These are phyloP conservation scores for Paraphoma chrysanthemicola DNA, from an alignment of 2,329 filamentous ascomycete genomes.

Conservation along the genomic window DNA sequence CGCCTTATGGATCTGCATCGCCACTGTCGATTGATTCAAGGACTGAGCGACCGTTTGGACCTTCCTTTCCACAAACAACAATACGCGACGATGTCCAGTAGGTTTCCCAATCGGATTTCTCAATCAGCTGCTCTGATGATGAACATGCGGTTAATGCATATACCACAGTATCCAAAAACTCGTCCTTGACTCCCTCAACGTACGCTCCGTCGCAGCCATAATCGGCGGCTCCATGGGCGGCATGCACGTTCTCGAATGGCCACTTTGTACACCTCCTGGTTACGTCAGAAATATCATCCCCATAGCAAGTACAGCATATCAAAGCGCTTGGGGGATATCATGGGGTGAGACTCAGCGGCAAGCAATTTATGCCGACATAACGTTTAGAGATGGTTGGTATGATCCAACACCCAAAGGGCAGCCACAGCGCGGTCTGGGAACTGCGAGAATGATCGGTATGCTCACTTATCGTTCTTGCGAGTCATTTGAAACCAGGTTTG, in stretches of 20 bases:
- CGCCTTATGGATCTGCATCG: constrained; percentile 63
- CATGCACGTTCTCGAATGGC: constrained; percentile 64
- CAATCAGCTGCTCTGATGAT: too few relatives aligned
- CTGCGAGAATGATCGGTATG: constrained; percentile 51
- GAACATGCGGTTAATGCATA: neutral
- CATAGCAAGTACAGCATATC: constrained; percentile 63
- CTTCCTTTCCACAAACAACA: constrained; percentile 19
- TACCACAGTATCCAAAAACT: constrained; percentile 59
- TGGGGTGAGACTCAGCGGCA: constrained; percentile 66
- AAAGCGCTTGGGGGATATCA: constrained; percentile 66
- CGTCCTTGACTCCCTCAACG: constrained; percentile 62
- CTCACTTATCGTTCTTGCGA: constrained; percentile 47
- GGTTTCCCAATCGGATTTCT: neutral
- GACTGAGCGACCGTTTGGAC: constrained; percentile 15
- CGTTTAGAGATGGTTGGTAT: constrained; percentile 45
- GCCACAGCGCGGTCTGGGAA: constrained; percentile 41
- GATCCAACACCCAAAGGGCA: constrained; percentile 39
- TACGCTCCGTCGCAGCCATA: constrained; percentile 61
- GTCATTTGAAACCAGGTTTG: constrained; percentile 48
- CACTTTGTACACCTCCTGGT: constrained; percentile 52
- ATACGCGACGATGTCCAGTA: constrained; percentile 24
- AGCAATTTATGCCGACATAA: constrained; percentile 49
- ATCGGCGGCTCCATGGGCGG: constrained; percentile 66
- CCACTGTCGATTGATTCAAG: constrained; percentile 48
- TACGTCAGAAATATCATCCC: constrained; percentile 62